Conservation (phyloP, 352 stramenopile genomes). For the Phytophthora idaei region DNA sequence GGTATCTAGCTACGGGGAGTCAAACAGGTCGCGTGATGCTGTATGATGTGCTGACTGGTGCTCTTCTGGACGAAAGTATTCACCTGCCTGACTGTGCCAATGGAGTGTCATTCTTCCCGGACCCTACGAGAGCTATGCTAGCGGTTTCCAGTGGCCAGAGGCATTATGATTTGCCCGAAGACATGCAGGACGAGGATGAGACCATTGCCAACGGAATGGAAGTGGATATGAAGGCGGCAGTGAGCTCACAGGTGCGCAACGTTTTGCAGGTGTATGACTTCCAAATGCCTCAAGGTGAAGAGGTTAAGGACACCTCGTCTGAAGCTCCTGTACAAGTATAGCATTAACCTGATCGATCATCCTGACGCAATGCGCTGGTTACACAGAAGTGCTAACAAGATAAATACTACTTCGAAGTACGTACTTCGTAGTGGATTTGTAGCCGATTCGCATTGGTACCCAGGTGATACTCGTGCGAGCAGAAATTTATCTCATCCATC, state of each 20-base stretch:
- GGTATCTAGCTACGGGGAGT: slow-evolving; percentile 70
- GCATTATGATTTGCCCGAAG: slow-evolving; percentile 64
- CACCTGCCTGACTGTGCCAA: slow-evolving; percentile 65
- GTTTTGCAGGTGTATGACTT: slow-evolving; percentile 59
- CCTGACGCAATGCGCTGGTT: background rate
- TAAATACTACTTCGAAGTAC: background rate
- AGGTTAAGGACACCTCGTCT: slow-evolving; percentile 1
- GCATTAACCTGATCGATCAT: background rate
- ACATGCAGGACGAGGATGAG: slow-evolving; percentile 58
- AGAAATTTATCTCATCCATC: too few species aligned
- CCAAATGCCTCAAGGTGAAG: slow-evolving; percentile 17
- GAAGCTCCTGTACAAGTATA: background rate
- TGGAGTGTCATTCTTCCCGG: slow-evolving; percentile 79
- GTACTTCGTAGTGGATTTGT: too few species aligned
- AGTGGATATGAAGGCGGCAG: background rate
- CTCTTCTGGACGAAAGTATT: slow-evolving; percentile 53
- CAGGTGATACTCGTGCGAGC: too few species aligned
- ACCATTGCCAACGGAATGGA: slow-evolving; percentile 5
- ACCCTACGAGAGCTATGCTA: slow-evolving; percentile 44
- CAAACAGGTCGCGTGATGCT: slow-evolving; percentile 54
- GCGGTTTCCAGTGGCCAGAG: slow-evolving; percentile 71
- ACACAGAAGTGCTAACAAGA: background rate
- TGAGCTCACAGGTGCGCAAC: slow-evolving; percentile 20
- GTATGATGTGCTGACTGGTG: slow-evolving; percentile 62
- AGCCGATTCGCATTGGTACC: too few species aligned